Base-by-base conservation (phyloP, 2,329 filamentous ascomycete species). In the Fusarium chaquense region DNA sequence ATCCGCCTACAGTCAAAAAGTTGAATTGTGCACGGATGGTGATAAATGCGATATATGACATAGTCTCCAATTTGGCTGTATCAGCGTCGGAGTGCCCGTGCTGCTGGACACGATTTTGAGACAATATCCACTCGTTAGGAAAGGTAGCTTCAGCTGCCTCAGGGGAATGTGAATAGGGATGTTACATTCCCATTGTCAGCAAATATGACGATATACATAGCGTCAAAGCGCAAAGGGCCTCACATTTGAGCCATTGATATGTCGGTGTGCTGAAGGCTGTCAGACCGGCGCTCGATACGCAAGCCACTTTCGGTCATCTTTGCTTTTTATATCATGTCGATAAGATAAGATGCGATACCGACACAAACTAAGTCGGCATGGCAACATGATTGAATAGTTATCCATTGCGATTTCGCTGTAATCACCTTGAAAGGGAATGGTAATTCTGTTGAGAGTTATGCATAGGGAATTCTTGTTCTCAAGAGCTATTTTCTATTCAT, bases 361-460 rank as follows among this genome's bases (percentile, higher is more conserved):
- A 1, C 20, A 11, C 11, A 13, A 38, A 20, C 5, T 20, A n/a
- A 5, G 0, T 38, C 2, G 18, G n/a, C 2, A 10, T 1, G n/a
- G 11, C 18, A 4, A 16, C 2, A 9, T 0, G 1, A 2, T n/a
- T 36, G 4, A 5, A 10, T 6, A n/a, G 18, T n/a, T 38, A 12
- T 10, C n/a, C 18, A n/a, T n/a, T n/a, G n/a, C n/a, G n/a, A n/a
- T n/a, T n/a, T n/a, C n/a, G n/a, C n/a, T n/a, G n/a, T n/a, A n/a
- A 6, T 10, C 18, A 36, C 7, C 5, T 18, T 36, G 0, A 0
- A 1, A n/a, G 15, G 13, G 4, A 33, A 33, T 30, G 3, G 11
- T 9, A 30, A 30, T 30, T 33, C 8, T n/a, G 8, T 9, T 5
- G 4, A 36, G 5, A 2, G 7, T 12, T 4, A 5, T 8, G 1